These are phyloP conservation scores for Hordeum vulgare DNA, from an alignment of 176 grass and related monocot genomes.

Conservation along the genomic window DNA sequence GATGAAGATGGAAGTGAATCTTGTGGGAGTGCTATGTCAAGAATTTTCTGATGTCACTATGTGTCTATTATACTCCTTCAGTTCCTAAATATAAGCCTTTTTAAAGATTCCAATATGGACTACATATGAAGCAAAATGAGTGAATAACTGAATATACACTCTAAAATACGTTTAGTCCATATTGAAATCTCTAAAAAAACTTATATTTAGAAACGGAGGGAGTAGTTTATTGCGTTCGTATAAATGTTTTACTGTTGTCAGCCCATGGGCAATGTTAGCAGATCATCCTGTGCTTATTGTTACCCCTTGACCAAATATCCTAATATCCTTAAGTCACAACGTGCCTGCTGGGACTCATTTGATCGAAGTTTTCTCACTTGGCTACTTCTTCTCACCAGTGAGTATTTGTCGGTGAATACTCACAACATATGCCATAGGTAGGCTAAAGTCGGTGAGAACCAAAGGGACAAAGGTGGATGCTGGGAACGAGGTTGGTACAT, in stretches of 20 bases:
- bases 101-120: too few species aligned
- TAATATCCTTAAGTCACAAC: conserved; percentile 61
- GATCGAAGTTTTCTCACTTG: conserved; percentile 77
- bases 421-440: too few species aligned
- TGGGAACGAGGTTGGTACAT: too few species aligned
- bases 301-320: conserved; percentile 64
- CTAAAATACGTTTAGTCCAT: too few species aligned
- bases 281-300: background rate
- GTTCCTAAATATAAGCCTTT: too few species aligned
- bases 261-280: background rate
- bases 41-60: background rate
- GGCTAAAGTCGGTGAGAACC: too few species aligned
- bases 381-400: conserved; percentile 98
- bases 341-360: conserved; percentile 94
- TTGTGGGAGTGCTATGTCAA: background rate
- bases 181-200: too few species aligned
- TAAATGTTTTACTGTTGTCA: background rate
- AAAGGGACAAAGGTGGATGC: too few species aligned
- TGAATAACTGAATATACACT: too few species aligned
- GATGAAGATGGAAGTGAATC: background rate
- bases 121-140: too few species aligned
- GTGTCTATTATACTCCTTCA: background rate
- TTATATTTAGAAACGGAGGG: too few species aligned
- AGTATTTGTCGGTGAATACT: too few species aligned
- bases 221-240: background rate